These are phyloP conservation scores for Coemansia sp. DNA, from an alignment of 192 early-diverging fungal species.

Conservation along the genomic window DNA sequence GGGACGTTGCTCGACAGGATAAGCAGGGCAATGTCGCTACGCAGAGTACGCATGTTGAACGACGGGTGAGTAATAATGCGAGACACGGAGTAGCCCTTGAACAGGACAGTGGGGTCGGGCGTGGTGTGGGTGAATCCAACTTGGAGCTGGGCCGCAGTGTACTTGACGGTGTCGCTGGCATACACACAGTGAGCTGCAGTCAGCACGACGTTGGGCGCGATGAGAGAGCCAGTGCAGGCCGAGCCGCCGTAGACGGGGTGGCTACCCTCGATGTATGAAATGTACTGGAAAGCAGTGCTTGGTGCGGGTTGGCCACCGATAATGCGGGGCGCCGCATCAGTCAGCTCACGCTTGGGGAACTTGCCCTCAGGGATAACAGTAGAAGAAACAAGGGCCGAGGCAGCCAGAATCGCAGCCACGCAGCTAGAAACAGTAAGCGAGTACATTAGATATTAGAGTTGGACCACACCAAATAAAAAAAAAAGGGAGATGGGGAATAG, in stretches of 20 bases:
- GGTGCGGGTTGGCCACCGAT: conserved; percentile 38
- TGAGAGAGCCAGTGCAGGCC: conserved; percentile 49
- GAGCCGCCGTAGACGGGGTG: conserved; percentile 4
- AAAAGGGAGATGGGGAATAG: background rate
- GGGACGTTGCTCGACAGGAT: conserved; percentile 26
- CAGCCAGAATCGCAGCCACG: conserved; percentile 8
- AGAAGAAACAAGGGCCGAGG: conserved; percentile 7
- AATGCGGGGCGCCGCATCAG: conserved; percentile 26
- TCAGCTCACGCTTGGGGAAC: conserved; percentile 13
- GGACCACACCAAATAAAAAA: background rate
- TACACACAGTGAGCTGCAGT: conserved; percentile 55
- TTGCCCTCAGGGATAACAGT: background rate
- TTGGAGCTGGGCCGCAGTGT: conserved; percentile 20
- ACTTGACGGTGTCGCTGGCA: background rate
- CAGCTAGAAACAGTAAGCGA: conserved; percentile 4
- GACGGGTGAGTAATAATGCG: conserved; percentile 30
- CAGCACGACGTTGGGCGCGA: conserved; percentile 51
- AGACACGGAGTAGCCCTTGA: conserved; percentile 25
- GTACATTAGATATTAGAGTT: conserved; percentile 1
- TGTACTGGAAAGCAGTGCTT: conserved; percentile 32
- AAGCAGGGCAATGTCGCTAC: conserved; percentile 46
- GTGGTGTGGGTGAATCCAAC: conserved; percentile 29
- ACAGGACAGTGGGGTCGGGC: conserved; percentile 19
- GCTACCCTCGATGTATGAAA: conserved; percentile 29
- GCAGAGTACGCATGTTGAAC: conserved; percentile 23